Evolutionary conservation across 805 yeast genomes (phyloP).

Genomic region (Saccharomycodes ludwigii): DNA sequence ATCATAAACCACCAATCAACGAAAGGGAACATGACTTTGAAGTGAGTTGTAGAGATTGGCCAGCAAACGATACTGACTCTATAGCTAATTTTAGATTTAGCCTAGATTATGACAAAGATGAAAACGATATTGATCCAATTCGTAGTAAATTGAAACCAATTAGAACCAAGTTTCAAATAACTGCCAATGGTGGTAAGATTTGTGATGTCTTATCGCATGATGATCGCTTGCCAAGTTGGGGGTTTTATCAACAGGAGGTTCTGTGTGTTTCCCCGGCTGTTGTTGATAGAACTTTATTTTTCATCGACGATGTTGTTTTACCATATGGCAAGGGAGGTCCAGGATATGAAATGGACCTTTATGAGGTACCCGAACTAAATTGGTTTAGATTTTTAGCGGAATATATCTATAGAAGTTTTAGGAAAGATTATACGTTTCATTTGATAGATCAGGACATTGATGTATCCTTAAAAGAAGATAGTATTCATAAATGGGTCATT

Average conservation of each 20-base stretch:
- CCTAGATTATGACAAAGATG: slow-evolving; percentile 9
- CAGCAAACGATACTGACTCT: slow-evolving; percentile 46
- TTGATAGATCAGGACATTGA: no score
- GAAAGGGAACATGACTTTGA: slow-evolving; percentile 86
- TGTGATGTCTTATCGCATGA: slow-evolving; percentile 71
- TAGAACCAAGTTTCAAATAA: slow-evolving; percentile 57
- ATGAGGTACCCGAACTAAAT: slow-evolving; percentile 12
- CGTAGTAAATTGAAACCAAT: slow-evolving; percentile 34
- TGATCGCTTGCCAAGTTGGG: slow-evolving; percentile 73
- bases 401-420: slow-evolving; percentile 5
- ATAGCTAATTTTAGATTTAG: slow-evolving; percentile 38
- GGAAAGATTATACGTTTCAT: background rate
- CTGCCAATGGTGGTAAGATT: slow-evolving; percentile 44
- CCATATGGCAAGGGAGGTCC: no score
- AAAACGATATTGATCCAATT: slow-evolving; percentile 7
- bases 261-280: slow-evolving; percentile 71
- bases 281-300: slow-evolving; percentile 57
- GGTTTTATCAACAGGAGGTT: slow-evolving; percentile 75
- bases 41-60: slow-evolving; percentile 39
- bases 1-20: slow-evolving; percentile 69
- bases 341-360: slow-evolving; percentile 13
- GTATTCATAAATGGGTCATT: background rate
- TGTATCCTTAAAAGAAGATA: no score
- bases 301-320: slow-evolving; percentile 47
- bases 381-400: slow-evolving; percentile 10